Conservation (phyloP, 352 stramenopile species). For the Thraustotheca clavata region DNA sequence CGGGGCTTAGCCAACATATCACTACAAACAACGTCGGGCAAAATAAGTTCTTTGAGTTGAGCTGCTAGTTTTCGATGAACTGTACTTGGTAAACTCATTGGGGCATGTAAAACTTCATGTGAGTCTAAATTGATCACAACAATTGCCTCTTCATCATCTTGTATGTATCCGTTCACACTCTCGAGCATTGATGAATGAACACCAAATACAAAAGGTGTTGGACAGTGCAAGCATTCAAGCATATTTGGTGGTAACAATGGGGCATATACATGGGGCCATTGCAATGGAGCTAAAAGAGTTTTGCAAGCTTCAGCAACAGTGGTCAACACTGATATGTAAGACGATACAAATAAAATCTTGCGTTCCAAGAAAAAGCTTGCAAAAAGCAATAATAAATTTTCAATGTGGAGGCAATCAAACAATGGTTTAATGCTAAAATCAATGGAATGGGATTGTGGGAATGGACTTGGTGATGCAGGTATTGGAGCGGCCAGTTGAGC, state of each 20-base stretch:
- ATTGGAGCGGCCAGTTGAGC: background rate
- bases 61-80: conserved; percentile 42
- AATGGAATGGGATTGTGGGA: background rate
- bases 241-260: conserved; percentile 67
- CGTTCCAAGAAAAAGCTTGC: conserved; percentile 69
- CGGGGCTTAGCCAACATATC: conserved; percentile 52
- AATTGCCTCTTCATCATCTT: conserved; percentile 50
- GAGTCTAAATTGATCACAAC: conserved; percentile 70
- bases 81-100: conserved; percentile 40
- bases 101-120: conserved; percentile 39
- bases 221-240: conserved; percentile 79
- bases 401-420: conserved; percentile 68
- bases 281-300: conserved; percentile 75
- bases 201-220: conserved; percentile 80
- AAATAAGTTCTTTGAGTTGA: conserved; percentile 52
- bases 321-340: conserved; percentile 71
- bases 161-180: no score
- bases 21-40: conserved; percentile 59
- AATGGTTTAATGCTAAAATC: conserved; percentile 80
- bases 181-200: conserved; percentile 55
- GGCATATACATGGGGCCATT: conserved; percentile 84
- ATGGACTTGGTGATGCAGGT: background rate
- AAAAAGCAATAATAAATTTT: conserved; percentile 66
- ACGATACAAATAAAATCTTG: conserved; percentile 75
- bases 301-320: conserved; percentile 69